A percentile compares a stretch with the other conserved stretches of the same genome.
Evolutionary conservation across 257 asterid species (phyloP).

Genomic region (Solanum virginianum): DNA sequence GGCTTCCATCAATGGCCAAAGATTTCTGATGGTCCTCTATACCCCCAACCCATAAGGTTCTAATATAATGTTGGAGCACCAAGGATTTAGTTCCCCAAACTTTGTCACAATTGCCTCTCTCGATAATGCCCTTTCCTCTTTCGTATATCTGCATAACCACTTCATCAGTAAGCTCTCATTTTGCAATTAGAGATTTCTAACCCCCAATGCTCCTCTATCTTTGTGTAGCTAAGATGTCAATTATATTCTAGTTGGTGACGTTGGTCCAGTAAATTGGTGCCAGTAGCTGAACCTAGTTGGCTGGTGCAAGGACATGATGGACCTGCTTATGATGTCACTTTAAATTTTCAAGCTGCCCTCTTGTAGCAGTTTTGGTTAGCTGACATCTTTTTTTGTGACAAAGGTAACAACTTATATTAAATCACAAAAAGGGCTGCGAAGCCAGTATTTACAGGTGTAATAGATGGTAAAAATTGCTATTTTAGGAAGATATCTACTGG

Average conservation of each 20-base stretch:
- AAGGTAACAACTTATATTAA: neutral
- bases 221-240: neutral
- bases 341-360: neutral
- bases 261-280: slow-evolving; percentile 41
- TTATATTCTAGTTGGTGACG: neutral
- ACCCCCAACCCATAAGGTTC: too few species aligned
- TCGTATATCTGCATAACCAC: too few species aligned
- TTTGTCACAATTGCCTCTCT: too few species aligned
- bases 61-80: too few species aligned
- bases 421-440: neutral
- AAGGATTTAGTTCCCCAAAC: too few species aligned
- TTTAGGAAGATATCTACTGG: neutral
- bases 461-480: neutral
- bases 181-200: too few species aligned
- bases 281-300: slow-evolving; percentile 50
- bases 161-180: too few species aligned
- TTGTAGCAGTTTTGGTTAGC: neutral
- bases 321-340: slow-evolving; percentile 74
- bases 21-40: too few species aligned
- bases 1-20: too few species aligned
- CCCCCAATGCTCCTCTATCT: too few species aligned
- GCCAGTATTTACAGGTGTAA: neutral
- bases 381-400: neutral
- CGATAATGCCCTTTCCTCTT: too few species aligned
- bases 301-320: slow-evolving; percentile 80